Conservation (phyloP, 176 grass and related monocot genomes). For the Bromus sterilis region DNA sequence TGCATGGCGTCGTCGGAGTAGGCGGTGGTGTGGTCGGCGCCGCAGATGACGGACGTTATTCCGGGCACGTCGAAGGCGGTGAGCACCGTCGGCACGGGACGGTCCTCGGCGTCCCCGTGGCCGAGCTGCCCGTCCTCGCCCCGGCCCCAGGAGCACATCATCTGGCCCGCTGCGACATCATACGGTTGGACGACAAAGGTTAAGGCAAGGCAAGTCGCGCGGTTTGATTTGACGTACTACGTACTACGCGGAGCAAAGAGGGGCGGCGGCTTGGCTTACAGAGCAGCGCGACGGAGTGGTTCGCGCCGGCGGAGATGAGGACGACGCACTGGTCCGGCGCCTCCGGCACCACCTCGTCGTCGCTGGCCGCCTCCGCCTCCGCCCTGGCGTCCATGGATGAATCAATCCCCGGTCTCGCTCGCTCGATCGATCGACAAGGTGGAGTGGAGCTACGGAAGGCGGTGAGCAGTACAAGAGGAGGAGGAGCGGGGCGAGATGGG, state of each 20-base stretch:
- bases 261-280: constrained; percentile 16
- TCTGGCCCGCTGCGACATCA: constrained; percentile 26
- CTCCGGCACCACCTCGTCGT: constrained; percentile 17
- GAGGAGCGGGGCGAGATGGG: background rate
- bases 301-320: constrained; percentile 64
- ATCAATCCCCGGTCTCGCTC: background rate
- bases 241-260: background rate
- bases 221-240: too few species aligned
- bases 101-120: constrained; percentile 74
- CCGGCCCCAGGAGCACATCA: constrained; percentile 68
- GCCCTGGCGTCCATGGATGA: background rate
- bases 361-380: background rate
- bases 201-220: background rate
- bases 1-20: constrained; percentile 45
- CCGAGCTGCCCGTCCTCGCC: constrained; percentile 78
- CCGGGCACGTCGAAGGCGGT: constrained; percentile 34
- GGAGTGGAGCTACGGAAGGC: background rate
- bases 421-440: background rate
- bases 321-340: constrained; percentile 25
- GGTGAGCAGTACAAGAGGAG: background rate
- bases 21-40: constrained; percentile 69
- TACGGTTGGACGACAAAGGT: background rate
- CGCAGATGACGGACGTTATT: constrained; percentile 53
- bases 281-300: constrained; percentile 63
- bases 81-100: constrained; percentile 43